Base-by-base conservation (phyloP, 495 filamentous ascomycete species). In the Penicillium macrosclerotiorum region DNA sequence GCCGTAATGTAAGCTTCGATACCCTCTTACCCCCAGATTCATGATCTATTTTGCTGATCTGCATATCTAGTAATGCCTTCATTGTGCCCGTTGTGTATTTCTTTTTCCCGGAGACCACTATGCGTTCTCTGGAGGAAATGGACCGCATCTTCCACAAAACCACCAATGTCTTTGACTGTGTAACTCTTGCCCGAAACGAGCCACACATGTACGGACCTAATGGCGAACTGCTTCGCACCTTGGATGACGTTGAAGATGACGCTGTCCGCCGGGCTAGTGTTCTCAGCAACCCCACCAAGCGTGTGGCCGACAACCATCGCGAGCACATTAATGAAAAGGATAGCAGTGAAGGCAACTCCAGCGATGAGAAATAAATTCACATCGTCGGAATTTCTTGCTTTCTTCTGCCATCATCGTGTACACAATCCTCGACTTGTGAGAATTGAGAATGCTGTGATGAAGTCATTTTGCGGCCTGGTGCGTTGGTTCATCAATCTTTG, bases 51-150 rank as follows among this genome's bases (percentile, higher is more conserved):
- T 2, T 13, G 14, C 24, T 41, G 30, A 27, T n/a, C 22, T 6
- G 1, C 3, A 6, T 24, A 7, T 14, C 47, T 49, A 78, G 77
- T 53, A 89, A 89, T 62, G 82, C 80, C 41, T 72, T 75, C 56
- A 87, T 89, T 55, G 69, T 88, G 29, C 84, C 83, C 0, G 70
- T 78, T 7, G 75, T 85, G 36, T 88, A 83, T 63, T 84, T 86
- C 75, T 85, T 87, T 76, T 88, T 84, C 63, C 85, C 85, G 0
- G 85, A 89, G 62, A 90, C 86, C 3, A 82, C 82, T 17, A 79
- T 77, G 57, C 82, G 85, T 12, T 84, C 80, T 3, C 70, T 90
- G 25, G 86, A 90, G 59, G 85, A 89, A 58, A 84, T 89, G 78
- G 85, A 89, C 64, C 68, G 67, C 49, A 86, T 90, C 51, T 90